Evolutionary conservation across 2,329 filamentous ascomycete genomes (phyloP).

Genomic region (Hymenoscyphus scutula): DNA sequence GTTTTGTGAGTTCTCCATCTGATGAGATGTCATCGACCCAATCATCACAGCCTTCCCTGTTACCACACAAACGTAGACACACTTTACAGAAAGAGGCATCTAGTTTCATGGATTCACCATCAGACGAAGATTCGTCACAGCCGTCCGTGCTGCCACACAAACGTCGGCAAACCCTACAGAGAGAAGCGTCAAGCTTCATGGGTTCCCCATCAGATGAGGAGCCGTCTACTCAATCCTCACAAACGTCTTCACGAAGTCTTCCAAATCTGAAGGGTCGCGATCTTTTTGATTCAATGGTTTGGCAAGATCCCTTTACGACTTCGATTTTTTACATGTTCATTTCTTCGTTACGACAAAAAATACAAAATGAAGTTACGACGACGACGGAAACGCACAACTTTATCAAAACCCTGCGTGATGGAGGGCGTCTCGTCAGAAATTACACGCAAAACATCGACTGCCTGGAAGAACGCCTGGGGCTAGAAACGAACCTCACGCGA

Average conservation of each 20-base stretch:
- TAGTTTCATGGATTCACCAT: constrained; percentile 13
- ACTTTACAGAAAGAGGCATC: constrained; percentile 18
- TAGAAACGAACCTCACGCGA: constrained; percentile 59
- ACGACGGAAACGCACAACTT: constrained; percentile 68
- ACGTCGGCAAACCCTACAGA: constrained; percentile 12
- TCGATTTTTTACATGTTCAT: constrained; percentile 72
- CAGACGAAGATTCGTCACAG: constrained; percentile 18
- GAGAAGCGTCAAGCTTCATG: constrained; percentile 17
- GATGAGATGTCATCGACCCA: constrained; percentile 22
- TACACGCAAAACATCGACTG: constrained; percentile 77
- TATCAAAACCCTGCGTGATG: constrained; percentile 63
- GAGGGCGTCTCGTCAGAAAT: constrained; percentile 66
- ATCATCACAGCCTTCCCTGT: constrained; percentile 23
- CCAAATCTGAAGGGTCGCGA: constrained; percentile 69
- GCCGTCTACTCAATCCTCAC: constrained; percentile 26
- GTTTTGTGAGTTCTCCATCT: constrained; percentile 12
- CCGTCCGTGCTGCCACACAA: constrained; percentile 11
- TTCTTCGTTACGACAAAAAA: constrained; percentile 63
- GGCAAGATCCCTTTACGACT: constrained; percentile 65
- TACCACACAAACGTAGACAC: constrained; percentile 5
- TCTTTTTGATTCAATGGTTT: constrained; percentile 69
- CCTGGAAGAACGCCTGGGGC: constrained; percentile 67
- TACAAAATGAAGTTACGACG: constrained; percentile 53
- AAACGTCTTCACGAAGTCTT: constrained; percentile 35
- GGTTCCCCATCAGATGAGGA: constrained; percentile 17